Evolutionary conservation across 2,329 filamentous ascomycete species (phyloP).

Genomic region (Cercospora zeina): DNA sequence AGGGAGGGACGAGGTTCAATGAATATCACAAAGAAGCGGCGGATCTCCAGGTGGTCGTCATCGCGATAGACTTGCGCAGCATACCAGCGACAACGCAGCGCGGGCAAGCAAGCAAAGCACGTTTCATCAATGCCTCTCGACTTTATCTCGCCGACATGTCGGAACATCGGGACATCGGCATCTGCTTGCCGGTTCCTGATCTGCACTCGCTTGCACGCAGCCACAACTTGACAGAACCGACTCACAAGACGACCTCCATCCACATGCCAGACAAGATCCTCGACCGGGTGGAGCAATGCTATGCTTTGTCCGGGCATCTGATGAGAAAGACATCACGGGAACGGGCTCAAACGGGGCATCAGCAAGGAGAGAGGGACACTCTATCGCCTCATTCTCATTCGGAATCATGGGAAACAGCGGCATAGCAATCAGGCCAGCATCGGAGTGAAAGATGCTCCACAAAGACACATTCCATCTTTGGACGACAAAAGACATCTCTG

Average conservation of each 20-base stretch:
- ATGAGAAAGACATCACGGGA: background rate
- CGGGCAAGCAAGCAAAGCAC: background rate
- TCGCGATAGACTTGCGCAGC: conserved; percentile 2
- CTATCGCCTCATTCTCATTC: background rate
- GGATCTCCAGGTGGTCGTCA: background rate
- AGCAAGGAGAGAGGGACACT: background rate
- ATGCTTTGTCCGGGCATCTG: background rate
- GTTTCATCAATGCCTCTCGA: conserved; percentile 5
- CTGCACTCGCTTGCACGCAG: background rate
- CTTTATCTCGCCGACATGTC: conserved; percentile 6
- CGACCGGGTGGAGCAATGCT: too few relatives aligned
- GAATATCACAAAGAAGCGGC: background rate
- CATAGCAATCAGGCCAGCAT: too few relatives aligned
- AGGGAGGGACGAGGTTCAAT: background rate
- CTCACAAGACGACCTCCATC: too few relatives aligned
- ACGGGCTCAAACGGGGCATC: background rate
- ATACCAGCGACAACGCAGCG: background rate
- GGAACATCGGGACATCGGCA: background rate
- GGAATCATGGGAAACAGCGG: background rate
- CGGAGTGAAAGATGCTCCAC: background rate
- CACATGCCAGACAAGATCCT: too few relatives aligned
- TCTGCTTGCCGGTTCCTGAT: background rate
- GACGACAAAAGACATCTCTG: background rate
- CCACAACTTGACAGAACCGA: too few relatives aligned
- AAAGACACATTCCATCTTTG: background rate